phyloP scores from a whole-genome alignment of 2,329 filamentous ascomycete species.

The Magnaporthales sp. region DNA sequence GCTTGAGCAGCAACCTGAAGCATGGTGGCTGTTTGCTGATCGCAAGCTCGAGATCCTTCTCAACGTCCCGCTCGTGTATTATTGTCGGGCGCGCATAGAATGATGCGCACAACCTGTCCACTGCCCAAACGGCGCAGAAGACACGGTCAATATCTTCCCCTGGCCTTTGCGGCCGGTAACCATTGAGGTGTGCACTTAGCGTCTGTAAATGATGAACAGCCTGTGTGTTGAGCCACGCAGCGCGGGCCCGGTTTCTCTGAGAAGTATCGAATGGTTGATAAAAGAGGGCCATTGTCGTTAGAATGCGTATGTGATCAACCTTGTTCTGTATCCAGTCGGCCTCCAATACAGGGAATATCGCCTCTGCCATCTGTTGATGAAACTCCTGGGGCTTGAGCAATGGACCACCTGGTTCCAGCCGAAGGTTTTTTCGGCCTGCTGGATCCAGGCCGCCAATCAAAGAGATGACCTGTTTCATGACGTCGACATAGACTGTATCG shows the following conservation, averaged over 20 bases:
- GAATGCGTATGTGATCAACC: constrained; percentile 44
- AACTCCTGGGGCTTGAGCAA: constrained; percentile 37
- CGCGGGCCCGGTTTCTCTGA: constrained; percentile 37
- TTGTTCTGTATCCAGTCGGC: constrained; percentile 44
- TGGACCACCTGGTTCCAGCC: constrained; percentile 28
- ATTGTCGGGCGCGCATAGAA: constrained; percentile 51
- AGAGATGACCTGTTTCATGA: constrained; percentile 45
- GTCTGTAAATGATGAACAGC: constrained; percentile 51
- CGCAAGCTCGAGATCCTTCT: constrained; percentile 41
- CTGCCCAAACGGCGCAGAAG: constrained; percentile 51
- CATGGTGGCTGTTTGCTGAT: constrained; percentile 41
- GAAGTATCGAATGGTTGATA: constrained; percentile 44
- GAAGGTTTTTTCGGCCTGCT: constrained; percentile 26
- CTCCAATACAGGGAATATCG: constrained; percentile 40
- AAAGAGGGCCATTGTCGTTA: constrained; percentile 48
- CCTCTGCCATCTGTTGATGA: constrained; percentile 36
- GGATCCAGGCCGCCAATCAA: constrained; percentile 36
- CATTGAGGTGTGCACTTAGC: constrained; percentile 43
- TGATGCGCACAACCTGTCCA: constrained; percentile 51
- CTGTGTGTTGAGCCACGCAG: constrained; percentile 41
- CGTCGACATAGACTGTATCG: constrained; percentile 24
- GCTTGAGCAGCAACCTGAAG: constrained; percentile 47
- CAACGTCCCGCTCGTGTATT: constrained; percentile 52
- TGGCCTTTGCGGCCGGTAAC: constrained; percentile 22
- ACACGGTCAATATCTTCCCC: constrained; percentile 35